phyloP scores from a whole-genome alignment of 2,329 filamentous ascomycete species.

The Remersonia thermophila region DNA sequence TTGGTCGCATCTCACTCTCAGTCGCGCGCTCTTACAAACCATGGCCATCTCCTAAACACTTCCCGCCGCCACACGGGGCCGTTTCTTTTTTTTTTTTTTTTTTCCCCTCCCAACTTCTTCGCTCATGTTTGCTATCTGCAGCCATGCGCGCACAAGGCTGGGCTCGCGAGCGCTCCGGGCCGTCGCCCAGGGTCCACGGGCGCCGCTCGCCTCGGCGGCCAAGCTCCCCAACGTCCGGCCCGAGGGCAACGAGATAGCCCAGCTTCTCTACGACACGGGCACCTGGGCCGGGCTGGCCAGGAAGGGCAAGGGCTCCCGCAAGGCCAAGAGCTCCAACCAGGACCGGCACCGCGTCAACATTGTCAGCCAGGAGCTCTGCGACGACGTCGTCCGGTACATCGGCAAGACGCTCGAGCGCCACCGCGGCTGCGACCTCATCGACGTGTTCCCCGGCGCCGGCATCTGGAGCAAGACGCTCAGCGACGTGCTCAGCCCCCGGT shows the following conservation, averaged over 20 bases:
- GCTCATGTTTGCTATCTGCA: slow-evolving; percentile 9
- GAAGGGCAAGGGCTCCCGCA: slow-evolving; percentile 1
- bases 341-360: slow-evolving; percentile 32
- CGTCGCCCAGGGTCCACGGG: background rate
- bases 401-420: slow-evolving; percentile 56
- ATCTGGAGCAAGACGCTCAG: slow-evolving; percentile 71
- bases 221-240: background rate
- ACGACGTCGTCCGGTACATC: slow-evolving; percentile 60
- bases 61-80: too few species aligned
- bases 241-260: slow-evolving; percentile 8
- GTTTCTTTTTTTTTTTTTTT: too few species aligned
- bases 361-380: slow-evolving; percentile 40
- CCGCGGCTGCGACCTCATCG: slow-evolving; percentile 70
- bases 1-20: too few species aligned
- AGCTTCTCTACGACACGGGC: slow-evolving; percentile 10
- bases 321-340: background rate
- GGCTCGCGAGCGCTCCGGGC: slow-evolving; percentile 2
- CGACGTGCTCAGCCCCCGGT: slow-evolving; percentile 60
- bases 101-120: background rate
- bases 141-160: slow-evolving; percentile 6
- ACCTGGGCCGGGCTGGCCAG: slow-evolving; percentile 10
- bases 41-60: too few species aligned
- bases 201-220: background rate
- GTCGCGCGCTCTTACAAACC: too few species aligned
- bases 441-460: slow-evolving; percentile 71